phyloP scores from a whole-genome alignment of 169 alveolate species.

The Plasmodium berghei region DNA sequence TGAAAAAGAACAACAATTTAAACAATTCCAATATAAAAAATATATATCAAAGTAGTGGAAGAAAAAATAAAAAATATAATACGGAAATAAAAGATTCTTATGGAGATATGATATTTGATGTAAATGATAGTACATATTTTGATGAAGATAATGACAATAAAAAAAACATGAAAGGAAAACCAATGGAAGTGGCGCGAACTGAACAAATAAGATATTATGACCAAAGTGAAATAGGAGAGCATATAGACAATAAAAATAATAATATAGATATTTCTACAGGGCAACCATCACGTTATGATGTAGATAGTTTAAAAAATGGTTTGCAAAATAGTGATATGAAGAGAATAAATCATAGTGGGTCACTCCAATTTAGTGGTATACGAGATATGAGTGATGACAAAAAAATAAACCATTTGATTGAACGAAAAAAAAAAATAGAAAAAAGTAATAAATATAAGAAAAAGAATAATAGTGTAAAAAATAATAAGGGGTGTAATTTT shows the following conservation, averaged over 20 bases:
- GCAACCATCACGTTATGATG: background rate
- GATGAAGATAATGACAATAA: background rate
- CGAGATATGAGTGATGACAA: too few species aligned
- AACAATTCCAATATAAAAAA: constrained; percentile 17
- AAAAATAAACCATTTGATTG: too few species aligned
- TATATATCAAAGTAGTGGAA: background rate
- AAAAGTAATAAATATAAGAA: constrained; percentile 15
- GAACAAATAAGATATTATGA: background rate
- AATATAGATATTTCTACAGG: too few species aligned
- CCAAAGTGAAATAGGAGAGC: background rate
- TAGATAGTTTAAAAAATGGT: too few species aligned
- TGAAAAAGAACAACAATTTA: constrained; percentile 4
- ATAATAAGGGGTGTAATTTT: constrained; percentile 31
- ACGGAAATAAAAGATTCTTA: constrained; percentile 21
- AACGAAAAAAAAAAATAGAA: background rate
- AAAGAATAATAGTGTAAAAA: background rate
- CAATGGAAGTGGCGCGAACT: background rate
- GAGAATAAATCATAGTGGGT: background rate
- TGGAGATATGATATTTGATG: constrained; percentile 30
- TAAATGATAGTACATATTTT: constrained; percentile 1
- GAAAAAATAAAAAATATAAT: background rate
- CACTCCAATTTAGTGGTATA: too few species aligned
- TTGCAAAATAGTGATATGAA: background rate
- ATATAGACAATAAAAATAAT: background rate
- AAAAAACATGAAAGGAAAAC: background rate